phyloP scores from a whole-genome alignment of 1,284 basidiomycete genomes.

The Fomes fomentarius region DNA sequence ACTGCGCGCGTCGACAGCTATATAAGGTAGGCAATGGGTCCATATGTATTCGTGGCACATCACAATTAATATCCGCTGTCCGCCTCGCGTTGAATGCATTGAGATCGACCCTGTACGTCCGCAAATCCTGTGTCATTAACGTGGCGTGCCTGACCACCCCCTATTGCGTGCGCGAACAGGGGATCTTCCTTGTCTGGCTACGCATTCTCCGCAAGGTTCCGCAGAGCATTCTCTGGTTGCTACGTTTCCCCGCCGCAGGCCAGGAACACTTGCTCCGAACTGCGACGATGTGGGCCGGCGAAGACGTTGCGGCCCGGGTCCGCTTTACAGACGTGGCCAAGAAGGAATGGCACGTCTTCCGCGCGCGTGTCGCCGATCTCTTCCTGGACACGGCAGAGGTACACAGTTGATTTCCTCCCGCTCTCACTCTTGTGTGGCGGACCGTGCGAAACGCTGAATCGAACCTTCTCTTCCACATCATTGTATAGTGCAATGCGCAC shows the following conservation, averaged over 20 bases:
- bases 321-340: slow-evolving; percentile 59
- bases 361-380: slow-evolving; percentile 58
- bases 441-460: neutral
- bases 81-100: neutral
- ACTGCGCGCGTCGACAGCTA: slow-evolving; percentile 36
- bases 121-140: neutral
- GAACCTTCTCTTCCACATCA: neutral
- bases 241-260: slow-evolving; percentile 61
- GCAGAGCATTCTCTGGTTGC: slow-evolving; percentile 61
- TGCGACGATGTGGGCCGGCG: slow-evolving; percentile 54
- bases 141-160: neutral
- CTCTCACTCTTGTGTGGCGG: neutral
- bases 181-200: slow-evolving; percentile 59
- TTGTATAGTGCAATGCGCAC: slow-evolving; percentile 58
- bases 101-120: slow-evolving; percentile 52
- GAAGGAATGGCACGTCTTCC: slow-evolving; percentile 58
- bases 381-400: slow-evolving; percentile 68
- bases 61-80: neutral
- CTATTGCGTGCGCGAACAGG: slow-evolving; percentile 26
- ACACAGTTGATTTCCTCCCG: slow-evolving; percentile 14
- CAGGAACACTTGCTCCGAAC: slow-evolving; percentile 55
- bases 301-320: slow-evolving; percentile 55
- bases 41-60: slow-evolving; percentile 2
- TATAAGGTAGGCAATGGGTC: slow-evolving; percentile 43
- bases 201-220: slow-evolving; percentile 53